Percentiles rank a stretch among this genome's conserved stretches.
Conservation (phyloP, 345 rosid species). For the Eucalyptus regnans region DNA sequence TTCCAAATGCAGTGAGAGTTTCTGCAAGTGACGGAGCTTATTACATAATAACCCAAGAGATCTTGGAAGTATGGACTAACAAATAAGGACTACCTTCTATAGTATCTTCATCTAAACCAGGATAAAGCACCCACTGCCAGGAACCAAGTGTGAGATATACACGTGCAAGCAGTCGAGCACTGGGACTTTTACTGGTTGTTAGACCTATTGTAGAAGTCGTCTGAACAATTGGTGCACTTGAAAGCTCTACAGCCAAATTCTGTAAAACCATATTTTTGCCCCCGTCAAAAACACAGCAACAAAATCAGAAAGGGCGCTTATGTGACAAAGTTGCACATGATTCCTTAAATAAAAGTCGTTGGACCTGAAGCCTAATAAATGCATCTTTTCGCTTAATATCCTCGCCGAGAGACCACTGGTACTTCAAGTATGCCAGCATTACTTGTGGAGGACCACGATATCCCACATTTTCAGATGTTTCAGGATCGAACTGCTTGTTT, state of each 20-base stretch:
- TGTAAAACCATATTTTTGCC: constrained; percentile 7
- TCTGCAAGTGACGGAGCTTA: constrained; percentile 22
- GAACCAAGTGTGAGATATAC: constrained; percentile 75
- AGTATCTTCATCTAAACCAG: constrained; percentile 86
- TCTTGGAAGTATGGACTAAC: not conserved
- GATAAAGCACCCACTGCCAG: constrained; percentile 87
- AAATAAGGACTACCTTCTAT: constrained; percentile 28
- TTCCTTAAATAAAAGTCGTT: not conserved
- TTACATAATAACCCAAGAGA: not conserved
- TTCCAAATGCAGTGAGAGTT: constrained; percentile 61
- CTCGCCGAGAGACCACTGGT: constrained; percentile 98
- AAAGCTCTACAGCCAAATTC: constrained; percentile 68
- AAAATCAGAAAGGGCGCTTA: not conserved
- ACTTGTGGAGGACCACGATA: constrained; percentile 97
- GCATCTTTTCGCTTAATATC: constrained; percentile 92
- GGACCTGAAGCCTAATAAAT: constrained; percentile 78
- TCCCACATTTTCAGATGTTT: constrained; percentile 53
- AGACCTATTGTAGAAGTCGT: constrained; percentile 31
- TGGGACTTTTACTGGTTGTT: constrained; percentile 30
- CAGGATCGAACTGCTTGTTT: constrained; percentile 75
- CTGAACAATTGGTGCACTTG: constrained; percentile 46
- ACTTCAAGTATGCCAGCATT: constrained; percentile 83
- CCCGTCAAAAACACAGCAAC: not conserved
- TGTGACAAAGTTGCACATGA: not conserved
- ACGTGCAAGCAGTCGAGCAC: constrained; percentile 74